Evolutionary conservation across 2,329 filamentous ascomycete genomes (phyloP).

Genomic region (Stachybotrys echinatus): DNA sequence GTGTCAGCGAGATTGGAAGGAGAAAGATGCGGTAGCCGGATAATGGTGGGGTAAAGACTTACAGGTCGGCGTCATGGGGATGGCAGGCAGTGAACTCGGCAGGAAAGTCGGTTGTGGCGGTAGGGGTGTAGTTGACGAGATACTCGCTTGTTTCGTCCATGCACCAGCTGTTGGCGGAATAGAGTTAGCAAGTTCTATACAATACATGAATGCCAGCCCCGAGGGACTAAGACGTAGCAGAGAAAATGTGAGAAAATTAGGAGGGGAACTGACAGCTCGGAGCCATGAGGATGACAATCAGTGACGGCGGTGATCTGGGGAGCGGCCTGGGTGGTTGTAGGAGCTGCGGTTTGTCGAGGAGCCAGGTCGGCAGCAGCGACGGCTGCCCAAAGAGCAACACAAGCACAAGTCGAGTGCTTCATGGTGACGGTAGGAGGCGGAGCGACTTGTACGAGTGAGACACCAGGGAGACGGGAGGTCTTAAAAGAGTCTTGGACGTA

Average conservation of each 20-base stretch:
- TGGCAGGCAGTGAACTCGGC: conserved; percentile 62
- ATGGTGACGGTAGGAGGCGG: background rate
- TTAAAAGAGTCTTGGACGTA: too few species aligned
- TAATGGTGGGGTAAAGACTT: conserved; percentile 21
- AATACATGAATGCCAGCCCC: background rate
- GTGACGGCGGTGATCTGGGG: conserved; percentile 30
- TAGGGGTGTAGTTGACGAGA: conserved; percentile 40
- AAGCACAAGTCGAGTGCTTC: background rate
- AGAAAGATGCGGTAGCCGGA: background rate
- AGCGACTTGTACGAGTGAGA: background rate
- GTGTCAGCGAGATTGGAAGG: background rate
- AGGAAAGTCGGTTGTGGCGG: conserved; percentile 46
- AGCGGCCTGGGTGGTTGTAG: conserved; percentile 14
- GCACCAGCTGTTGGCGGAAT: conserved; percentile 30
- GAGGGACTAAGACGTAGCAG: background rate
- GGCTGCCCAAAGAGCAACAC: conserved; percentile 9
- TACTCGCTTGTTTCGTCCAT: conserved; percentile 38
- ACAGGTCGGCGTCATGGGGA: conserved; percentile 53
- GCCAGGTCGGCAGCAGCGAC: conserved; percentile 13
- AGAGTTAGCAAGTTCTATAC: background rate
- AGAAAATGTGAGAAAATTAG: background rate
- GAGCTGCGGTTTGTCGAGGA: conserved; percentile 24
- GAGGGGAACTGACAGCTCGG: conserved; percentile 28
- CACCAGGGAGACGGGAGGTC: too few species aligned
- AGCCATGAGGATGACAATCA: conserved; percentile 35